Base-by-base conservation (phyloP, 1,139 yeast genomes). In the Candida neerlandica region DNA sequence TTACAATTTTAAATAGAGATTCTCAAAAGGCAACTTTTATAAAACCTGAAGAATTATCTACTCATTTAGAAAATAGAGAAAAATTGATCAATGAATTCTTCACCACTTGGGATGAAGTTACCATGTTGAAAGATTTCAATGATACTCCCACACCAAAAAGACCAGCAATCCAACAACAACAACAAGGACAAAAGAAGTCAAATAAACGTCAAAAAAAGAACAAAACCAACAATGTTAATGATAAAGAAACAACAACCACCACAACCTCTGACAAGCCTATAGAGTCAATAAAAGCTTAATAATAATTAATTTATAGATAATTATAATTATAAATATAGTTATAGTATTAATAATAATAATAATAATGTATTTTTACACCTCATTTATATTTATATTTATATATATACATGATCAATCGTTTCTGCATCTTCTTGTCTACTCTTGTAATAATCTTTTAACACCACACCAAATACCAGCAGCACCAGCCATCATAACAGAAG, bases 381-480 rank as follows among this genome's bases (percentile, higher is more conserved):
- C 35, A 33, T 18, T 18, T 35, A 11, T 34, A 34, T 15, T 45
- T 18, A 19, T 10, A 35, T 19, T 6, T 35, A 35, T 18, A 33
- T 45, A 48, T 45, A 32, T 46, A 48, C 43, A 46, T 12, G 18
- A 16, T 27, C 18, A 27, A 29, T n/a, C 23, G 23, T 19, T 10
- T 16, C 43, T 15, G 11, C 19, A 23, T n/a, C 18, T 34, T 33
- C n/a, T 38, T 16, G 29, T 29, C 35, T 33, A 38, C 48, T 57
- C 66, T 56, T 66, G 64, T 54, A 67, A 67, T 50, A 69, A 63
- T 57, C 81, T 73, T 75, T 94, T 94, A 61, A 87, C 63, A 48
- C 88, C 92, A 76, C 96, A 86, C 99, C 99, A 94, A 42, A 82
- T 82, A 54, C 89, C 97, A 45, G 98, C 96, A 53, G 89, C 96